A percentile compares a stretch with the other conserved stretches of the same genome.
Conservation (phyloP, 495 filamentous ascomycete species). For the Geopyxis carbonaria region DNA sequence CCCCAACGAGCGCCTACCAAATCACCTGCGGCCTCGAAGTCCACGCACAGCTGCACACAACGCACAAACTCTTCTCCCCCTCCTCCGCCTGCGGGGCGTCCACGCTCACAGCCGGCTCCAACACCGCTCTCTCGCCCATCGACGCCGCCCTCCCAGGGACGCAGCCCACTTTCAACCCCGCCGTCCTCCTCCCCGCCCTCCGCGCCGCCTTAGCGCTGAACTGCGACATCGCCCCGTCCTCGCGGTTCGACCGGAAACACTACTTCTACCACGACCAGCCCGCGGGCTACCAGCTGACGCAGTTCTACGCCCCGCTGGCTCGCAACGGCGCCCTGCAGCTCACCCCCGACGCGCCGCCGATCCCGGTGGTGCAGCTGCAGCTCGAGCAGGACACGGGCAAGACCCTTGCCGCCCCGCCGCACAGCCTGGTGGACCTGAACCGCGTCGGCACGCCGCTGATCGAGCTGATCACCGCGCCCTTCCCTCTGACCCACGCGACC, state of each 20-base stretch:
- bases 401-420: conserved; percentile 52
- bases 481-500: conserved; percentile 26
- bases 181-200: conserved; percentile 71
- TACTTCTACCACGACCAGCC: conserved; percentile 99
- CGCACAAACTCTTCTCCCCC: conserved; percentile 67
- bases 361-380: conserved; percentile 85
- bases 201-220: conserved; percentile 72
- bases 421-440: conserved; percentile 87
- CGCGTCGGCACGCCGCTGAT: conserved; percentile 78
- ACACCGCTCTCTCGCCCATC: conserved; percentile 72
- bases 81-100: conserved; percentile 5
- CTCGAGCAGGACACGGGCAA: conserved; percentile 97
- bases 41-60: conserved; percentile 85
- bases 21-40: conserved; percentile 93
- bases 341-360: conserved; percentile 51
- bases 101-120: conserved; percentile 44
- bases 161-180: conserved; percentile 67
- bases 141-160: conserved; percentile 80
- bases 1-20: conserved; percentile 40
- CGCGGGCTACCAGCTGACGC: conserved; percentile 89
- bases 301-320: conserved; percentile 84
- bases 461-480: conserved; percentile 81
- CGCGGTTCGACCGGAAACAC: conserved; percentile 87
- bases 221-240: conserved; percentile 56
- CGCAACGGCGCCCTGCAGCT: conserved; percentile 54